Evolutionary conservation across 805 yeast species (phyloP).

Genomic region (Cyberlindnera euphorbiae): DNA sequence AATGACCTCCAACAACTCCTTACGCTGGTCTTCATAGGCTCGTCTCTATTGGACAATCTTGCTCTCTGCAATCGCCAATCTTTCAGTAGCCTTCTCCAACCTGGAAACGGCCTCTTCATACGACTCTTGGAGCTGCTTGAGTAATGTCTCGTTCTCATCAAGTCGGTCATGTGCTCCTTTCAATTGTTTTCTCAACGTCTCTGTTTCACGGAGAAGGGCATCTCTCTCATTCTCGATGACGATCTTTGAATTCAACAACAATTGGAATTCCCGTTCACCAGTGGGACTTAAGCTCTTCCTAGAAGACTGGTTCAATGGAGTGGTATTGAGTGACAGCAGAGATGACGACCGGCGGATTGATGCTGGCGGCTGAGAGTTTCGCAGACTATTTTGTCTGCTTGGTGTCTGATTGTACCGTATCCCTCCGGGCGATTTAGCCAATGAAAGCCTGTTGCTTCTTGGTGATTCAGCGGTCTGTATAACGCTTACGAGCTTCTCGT

Average conservation of each 20-base stretch:
- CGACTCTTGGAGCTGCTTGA: slow-evolving; percentile 14
- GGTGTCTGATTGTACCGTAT: slow-evolving; percentile 17
- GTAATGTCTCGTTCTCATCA: slow-evolving; percentile 11
- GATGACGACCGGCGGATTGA: background rate
- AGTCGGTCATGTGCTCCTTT: slow-evolving; percentile 25
- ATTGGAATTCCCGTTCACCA: slow-evolving; percentile 19
- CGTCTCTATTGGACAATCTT: slow-evolving; percentile 42
- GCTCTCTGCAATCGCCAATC: slow-evolving; percentile 30
- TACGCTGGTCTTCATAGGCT: slow-evolving; percentile 48
- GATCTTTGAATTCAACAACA: slow-evolving; percentile 15
- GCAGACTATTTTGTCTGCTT: slow-evolving; percentile 5
- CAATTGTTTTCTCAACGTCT: slow-evolving; percentile 9
- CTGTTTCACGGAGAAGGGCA: slow-evolving; percentile 34
- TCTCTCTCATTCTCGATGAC: slow-evolving; percentile 26
- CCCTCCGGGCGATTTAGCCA: slow-evolving; percentile 7
- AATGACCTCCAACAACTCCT: slow-evolving; percentile 54
- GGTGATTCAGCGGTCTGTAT: slow-evolving; percentile 19
- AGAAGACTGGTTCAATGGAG: background rate
- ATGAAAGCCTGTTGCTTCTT: slow-evolving; percentile 3
- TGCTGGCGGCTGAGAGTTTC: slow-evolving; percentile 4
- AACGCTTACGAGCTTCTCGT: slow-evolving; percentile 32
- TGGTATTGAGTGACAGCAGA: slow-evolving; percentile 4
- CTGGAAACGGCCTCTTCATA: slow-evolving; percentile 5
- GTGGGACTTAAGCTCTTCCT: slow-evolving; percentile 3
- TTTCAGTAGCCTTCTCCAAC: slow-evolving; percentile 18